Conservation (phyloP, 2,329 filamentous ascomycete species). For the Neonectria magnoliae region DNA sequence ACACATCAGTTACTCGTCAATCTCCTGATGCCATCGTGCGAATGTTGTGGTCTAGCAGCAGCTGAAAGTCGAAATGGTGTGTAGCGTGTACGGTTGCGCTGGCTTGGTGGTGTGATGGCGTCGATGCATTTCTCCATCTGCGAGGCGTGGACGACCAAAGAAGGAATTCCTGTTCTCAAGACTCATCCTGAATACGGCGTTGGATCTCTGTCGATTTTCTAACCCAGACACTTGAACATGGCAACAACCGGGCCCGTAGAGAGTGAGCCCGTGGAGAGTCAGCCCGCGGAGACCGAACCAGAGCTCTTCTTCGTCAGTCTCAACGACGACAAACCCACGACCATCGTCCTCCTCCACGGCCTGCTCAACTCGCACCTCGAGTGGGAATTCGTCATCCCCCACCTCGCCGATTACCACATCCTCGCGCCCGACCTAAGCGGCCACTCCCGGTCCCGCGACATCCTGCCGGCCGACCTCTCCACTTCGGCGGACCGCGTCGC, state of each 20-base stretch:
- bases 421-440: conserved; percentile 52
- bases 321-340: conserved; percentile 43
- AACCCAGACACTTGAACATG: conserved; percentile 1
- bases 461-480: conserved; percentile 46
- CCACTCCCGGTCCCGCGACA: conserved; percentile 49
- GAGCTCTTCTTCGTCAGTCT: conserved; percentile 43
- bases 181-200: background rate
- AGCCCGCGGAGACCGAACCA: conserved; percentile 2
- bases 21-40: background rate
- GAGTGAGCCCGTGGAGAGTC: conserved; percentile 1
- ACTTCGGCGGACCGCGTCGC: conserved; percentile 48
- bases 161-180: background rate
- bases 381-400: conserved; percentile 47
- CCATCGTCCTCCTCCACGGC: conserved; percentile 47
- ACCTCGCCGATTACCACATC: conserved; percentile 51
- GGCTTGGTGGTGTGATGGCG: background rate
- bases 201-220: background rate
- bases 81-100: background rate
- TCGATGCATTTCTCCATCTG: background rate
- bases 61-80: conserved; percentile 9
- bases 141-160: too few relatives aligned
- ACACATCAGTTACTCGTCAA: background rate
- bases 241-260: background rate
- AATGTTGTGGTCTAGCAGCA: background rate
- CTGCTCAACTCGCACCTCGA: conserved; percentile 48